Conservation (phyloP, 352 stramenopile genomes). For the Poterioochromonas sp. region DNA sequence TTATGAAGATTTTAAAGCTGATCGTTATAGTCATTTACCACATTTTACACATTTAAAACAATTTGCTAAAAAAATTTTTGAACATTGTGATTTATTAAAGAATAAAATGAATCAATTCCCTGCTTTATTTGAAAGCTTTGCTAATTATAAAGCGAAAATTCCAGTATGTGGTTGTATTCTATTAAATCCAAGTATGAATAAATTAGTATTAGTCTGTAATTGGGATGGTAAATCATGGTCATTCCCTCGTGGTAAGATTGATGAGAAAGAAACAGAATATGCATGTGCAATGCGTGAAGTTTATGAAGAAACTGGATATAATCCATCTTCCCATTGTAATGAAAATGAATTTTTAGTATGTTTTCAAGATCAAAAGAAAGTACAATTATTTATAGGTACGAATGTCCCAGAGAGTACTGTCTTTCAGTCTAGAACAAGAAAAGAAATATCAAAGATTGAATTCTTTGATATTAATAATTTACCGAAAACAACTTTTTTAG, state of each 20-base stretch:
- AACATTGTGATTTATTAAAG: conserved; percentile 63
- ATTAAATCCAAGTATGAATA: conserved; percentile 66
- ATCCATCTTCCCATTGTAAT: conserved; percentile 32
- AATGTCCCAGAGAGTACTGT: conserved; percentile 29
- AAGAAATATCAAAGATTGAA: conserved; percentile 56
- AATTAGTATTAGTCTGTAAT: conserved; percentile 76
- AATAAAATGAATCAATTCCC: conserved; percentile 62
- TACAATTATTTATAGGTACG: conserved; percentile 51
- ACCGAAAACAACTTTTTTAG: neutral
- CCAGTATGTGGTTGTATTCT: conserved; percentile 75
- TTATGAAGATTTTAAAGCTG: conserved; percentile 62
- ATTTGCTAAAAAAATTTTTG: conserved; percentile 71
- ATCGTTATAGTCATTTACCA: conserved; percentile 66
- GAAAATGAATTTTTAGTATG: neutral
- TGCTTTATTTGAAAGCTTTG: conserved; percentile 73
- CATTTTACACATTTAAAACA: conserved; percentile 68
- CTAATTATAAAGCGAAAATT: conserved; percentile 74
- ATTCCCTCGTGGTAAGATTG: conserved; percentile 83
- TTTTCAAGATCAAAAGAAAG: conserved; percentile 50
- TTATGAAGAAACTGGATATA: conserved; percentile 78
- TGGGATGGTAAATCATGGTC: conserved; percentile 80
- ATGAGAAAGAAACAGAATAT: conserved; percentile 72
- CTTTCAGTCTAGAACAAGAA: conserved; percentile 56
- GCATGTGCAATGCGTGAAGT: conserved; percentile 77
- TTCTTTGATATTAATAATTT: neutral